Percentiles rank a stretch among this genome's conserved stretches.
These are phyloP conservation scores for Aspergillus eucalypticola DNA, from an alignment of 2,329 filamentous ascomycete genomes.

Conservation along the genomic window DNA sequence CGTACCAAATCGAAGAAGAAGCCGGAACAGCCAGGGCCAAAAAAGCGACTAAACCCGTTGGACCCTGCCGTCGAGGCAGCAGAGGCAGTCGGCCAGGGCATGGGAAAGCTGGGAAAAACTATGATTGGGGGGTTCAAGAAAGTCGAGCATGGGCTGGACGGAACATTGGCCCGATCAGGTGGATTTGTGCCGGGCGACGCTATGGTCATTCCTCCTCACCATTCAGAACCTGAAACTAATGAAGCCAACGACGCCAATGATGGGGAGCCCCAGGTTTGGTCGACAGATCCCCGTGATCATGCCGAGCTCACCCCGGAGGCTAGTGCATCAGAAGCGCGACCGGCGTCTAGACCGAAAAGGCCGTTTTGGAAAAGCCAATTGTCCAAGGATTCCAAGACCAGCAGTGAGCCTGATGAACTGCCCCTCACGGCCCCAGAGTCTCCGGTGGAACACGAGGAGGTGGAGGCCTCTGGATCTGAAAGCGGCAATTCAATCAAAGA, in stretches of 20 bases:
- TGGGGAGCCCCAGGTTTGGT: neutral
- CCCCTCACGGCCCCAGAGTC: conserved; percentile 39
- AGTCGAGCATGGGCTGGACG: conserved; percentile 40
- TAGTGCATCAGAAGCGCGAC: neutral
- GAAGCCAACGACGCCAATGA: neutral
- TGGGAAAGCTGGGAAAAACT: conserved; percentile 48
- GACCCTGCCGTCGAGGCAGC: conserved; percentile 55
- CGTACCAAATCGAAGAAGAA: conserved; percentile 17
- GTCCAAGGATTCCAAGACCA: conserved; percentile 33
- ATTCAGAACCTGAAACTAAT: neutral
- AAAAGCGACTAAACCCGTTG: conserved; percentile 28
- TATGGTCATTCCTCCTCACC: conserved; percentile 9
- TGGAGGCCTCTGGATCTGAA: conserved; percentile 3
- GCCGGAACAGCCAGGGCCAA: conserved; percentile 16
- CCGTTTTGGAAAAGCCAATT: conserved; percentile 36
- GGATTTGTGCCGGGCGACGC: conserved; percentile 32
- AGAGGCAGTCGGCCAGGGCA: conserved; percentile 52
- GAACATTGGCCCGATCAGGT: conserved; percentile 35
- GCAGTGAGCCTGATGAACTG: conserved; percentile 35
- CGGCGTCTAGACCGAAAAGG: conserved; percentile 24
- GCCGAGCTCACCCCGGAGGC: neutral
- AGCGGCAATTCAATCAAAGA: conserved; percentile 8
- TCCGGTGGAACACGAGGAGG: conserved; percentile 17
- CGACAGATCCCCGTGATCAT: neutral
- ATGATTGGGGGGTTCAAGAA: conserved; percentile 47